Evolutionary conservation across 1,284 basidiomycete genomes (phyloP).

Genomic region (Ceratobasidium theobromae): DNA sequence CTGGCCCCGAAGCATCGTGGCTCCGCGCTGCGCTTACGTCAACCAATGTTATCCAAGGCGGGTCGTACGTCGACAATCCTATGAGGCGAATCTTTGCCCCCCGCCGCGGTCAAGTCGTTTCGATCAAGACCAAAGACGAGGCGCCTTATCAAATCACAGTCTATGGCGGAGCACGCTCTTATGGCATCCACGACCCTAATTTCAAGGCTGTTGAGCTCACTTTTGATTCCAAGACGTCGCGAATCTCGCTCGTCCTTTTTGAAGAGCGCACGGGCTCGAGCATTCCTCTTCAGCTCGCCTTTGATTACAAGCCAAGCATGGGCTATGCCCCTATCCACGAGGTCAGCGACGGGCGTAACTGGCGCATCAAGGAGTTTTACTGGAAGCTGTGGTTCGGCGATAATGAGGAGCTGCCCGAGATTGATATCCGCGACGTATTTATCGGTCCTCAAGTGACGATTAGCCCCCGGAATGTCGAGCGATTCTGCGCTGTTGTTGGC

Average conservation of each 20-base stretch:
- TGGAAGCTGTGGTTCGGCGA: conserved; percentile 97
- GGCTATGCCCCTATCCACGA: conserved; percentile 95
- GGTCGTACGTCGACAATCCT: conserved; percentile 85
- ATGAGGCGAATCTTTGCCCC: conserved; percentile 85
- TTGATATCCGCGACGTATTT: conserved; percentile 78
- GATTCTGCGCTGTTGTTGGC: conserved; percentile 91
- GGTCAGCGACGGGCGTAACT: conserved; percentile 80
- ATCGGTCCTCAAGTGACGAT: conserved; percentile 82
- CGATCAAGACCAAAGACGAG: conserved; percentile 46
- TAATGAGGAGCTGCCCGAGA: conserved; percentile 68
- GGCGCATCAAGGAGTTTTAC: conserved; percentile 93
- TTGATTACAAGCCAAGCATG: conserved; percentile 84
- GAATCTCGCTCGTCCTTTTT: conserved; percentile 76
- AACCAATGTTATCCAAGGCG: conserved; percentile 81
- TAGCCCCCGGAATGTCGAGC: conserved; percentile 73
- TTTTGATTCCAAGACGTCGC: conserved; percentile 56
- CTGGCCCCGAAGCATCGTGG: conserved; percentile 83
- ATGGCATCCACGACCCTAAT: conserved; percentile 66
- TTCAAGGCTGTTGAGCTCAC: conserved; percentile 86
- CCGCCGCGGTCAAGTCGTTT: conserved; percentile 73
- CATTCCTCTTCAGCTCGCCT: conserved; percentile 81
- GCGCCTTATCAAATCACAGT: conserved; percentile 60
- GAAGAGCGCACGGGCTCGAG: conserved; percentile 80
- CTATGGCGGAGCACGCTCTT: conserved; percentile 80
- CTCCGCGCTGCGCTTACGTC: conserved; percentile 83